These are phyloP conservation scores for Pyracantha coccinea DNA, from an alignment of 331 rosid genomes.

Conservation along the genomic window DNA sequence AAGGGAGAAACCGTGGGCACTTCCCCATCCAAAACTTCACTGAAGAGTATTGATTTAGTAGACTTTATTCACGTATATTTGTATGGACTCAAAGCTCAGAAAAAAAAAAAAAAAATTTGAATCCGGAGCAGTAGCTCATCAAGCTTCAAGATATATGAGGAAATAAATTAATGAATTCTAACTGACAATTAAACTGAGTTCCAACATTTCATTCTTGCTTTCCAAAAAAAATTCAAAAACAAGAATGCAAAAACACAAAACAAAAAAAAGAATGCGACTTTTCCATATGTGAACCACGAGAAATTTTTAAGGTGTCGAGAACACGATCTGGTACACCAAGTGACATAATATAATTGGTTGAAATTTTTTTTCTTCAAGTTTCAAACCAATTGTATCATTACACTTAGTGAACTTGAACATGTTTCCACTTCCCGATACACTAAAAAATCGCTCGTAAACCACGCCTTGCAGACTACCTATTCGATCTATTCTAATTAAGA, in stretches of 20 bases:
- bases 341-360: no score
- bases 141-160: no score
- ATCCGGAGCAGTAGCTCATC: no score
- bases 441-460: not conserved
- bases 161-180: not conserved
- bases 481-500: not conserved
- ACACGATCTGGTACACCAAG: no score
- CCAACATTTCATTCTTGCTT: not conserved
- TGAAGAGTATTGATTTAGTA: no score
- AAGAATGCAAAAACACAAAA: not conserved
- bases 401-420: no score
- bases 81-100: not conserved
- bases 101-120: not conserved
- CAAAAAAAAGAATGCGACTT: not conserved
- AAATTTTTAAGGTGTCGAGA: no score
- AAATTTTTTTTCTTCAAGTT: no score
- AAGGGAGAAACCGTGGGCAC: no score
- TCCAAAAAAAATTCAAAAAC: not conserved
- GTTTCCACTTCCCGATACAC: no score
- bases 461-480: not conserved
- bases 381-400: no score
- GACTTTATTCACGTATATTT: not conserved
- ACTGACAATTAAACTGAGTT: not conserved
- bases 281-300: not conserved
- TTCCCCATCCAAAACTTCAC: no score